These are phyloP conservation scores for Anastatica hierochuntica DNA, from an alignment of 345 rosid genomes.

Conservation along the genomic window DNA sequence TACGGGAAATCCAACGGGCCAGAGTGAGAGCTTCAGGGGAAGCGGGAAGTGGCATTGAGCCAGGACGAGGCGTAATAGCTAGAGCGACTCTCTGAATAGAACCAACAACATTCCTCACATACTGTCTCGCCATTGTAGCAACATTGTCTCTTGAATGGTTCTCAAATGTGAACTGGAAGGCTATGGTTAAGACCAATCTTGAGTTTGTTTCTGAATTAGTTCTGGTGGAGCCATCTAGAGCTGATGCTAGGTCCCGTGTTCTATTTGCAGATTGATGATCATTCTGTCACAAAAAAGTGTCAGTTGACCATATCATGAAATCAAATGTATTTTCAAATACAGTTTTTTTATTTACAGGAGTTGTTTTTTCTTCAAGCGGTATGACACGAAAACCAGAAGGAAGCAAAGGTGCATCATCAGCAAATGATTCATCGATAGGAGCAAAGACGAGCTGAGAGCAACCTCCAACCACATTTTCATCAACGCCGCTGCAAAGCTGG, in stretches of 20 bases:
- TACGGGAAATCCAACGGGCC: slow-evolving; percentile 67
- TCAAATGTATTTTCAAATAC: no score
- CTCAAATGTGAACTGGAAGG: slow-evolving; percentile 85
- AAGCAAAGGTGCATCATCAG: slow-evolving; percentile 91
- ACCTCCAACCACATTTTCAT: slow-evolving; percentile 79
- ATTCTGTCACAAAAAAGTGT: slow-evolving; percentile 33
- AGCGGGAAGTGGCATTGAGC: slow-evolving; percentile 60
- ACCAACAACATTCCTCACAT: slow-evolving; percentile 73
- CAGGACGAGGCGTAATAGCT: slow-evolving; percentile 71
- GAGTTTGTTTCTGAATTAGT: slow-evolving; percentile 48
- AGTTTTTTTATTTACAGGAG: slow-evolving; percentile 20
- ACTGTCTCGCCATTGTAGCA: slow-evolving; percentile 95
- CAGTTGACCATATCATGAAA: no score
- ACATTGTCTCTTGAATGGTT: slow-evolving; percentile 72
- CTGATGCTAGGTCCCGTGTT: slow-evolving; percentile 83
- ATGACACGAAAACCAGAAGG: slow-evolving; percentile 93
- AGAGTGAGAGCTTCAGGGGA: slow-evolving; percentile 91
- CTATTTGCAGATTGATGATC: slow-evolving; percentile 42
- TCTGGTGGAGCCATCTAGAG: slow-evolving; percentile 63
- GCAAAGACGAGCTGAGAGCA: slow-evolving; percentile 98
- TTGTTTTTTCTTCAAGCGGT: slow-evolving; percentile 75
- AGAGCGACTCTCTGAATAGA: slow-evolving; percentile 97
- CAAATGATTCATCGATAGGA: slow-evolving; percentile 89
- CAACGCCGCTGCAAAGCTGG: slow-evolving; percentile 84
- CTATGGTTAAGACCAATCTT: slow-evolving; percentile 84